Percentiles rank a stretch among this genome's conserved stretches.
Conservation (phyloP, 257 asterid species). For the Solanum chmielewskii region DNA sequence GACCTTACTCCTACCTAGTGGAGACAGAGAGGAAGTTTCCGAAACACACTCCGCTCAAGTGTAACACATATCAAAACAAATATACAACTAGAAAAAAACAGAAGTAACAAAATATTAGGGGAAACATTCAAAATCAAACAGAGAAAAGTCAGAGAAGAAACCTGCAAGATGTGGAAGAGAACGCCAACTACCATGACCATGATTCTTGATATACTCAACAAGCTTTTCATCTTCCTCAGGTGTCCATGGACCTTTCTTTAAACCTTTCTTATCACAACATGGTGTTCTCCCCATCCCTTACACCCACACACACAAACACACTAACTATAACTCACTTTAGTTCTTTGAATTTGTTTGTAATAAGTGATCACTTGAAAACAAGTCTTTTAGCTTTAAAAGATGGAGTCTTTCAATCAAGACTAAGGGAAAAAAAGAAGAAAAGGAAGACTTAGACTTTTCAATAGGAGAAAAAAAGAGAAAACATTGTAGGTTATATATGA, state of each 20-base stretch:
- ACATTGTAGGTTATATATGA: not conserved
- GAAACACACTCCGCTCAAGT: not conserved
- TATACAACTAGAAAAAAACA: not conserved
- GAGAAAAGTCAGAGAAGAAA: not conserved
- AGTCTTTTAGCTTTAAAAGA: not conserved
- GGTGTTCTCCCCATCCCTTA: conserved; percentile 82
- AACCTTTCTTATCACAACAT: conserved; percentile 78
- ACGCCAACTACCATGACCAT: conserved; percentile 93
- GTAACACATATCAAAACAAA: not conserved
- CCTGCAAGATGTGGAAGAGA: conserved; percentile 85
- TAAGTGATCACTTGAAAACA: not conserved
- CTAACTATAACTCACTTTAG: not conserved
- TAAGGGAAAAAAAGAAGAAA: not conserved
- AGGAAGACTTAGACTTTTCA: not conserved
- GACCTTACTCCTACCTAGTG: no score
- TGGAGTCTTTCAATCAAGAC: not conserved
- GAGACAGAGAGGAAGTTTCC: not conserved
- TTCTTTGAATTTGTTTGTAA: not conserved
- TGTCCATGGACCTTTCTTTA: conserved; percentile 96
- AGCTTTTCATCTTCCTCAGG: conserved; percentile 80
- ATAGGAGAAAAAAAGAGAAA: not conserved
- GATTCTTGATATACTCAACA: conserved; percentile 46
- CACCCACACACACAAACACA: not conserved
- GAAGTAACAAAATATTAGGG: not conserved
- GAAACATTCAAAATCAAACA: not conserved